Evolutionary conservation across 1,284 basidiomycete species (phyloP).

Genomic region (Tilletiopsis washingtonensis): DNA sequence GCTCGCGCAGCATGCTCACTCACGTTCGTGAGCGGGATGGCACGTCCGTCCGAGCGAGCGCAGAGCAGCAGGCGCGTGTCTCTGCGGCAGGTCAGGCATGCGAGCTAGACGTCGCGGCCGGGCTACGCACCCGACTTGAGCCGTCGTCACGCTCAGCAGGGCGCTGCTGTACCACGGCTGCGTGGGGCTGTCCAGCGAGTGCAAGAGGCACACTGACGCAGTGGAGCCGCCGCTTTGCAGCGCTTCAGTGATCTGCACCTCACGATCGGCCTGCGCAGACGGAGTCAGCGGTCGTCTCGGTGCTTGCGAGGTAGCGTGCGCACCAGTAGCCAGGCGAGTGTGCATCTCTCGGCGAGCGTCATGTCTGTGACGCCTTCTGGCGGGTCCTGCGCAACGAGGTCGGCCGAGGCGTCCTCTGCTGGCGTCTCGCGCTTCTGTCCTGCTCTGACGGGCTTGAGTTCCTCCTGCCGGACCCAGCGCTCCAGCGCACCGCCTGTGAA

Average conservation of each 20-base stretch:
- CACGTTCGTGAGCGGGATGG: slow-evolving; percentile 59
- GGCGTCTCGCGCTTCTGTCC: slow-evolving; percentile 4
- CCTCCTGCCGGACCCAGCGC: slow-evolving; percentile 35
- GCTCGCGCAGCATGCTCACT: no score
- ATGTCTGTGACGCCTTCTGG: slow-evolving; percentile 26
- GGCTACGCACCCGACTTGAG: slow-evolving; percentile 71
- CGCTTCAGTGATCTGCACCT: slow-evolving; percentile 27
- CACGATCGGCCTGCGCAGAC: slow-evolving; percentile 40
- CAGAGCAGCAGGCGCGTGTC: slow-evolving; percentile 75
- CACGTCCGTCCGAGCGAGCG: slow-evolving; percentile 62
- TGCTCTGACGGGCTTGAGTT: slow-evolving; percentile 24
- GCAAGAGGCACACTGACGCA: slow-evolving; percentile 77
- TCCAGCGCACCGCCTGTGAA: slow-evolving; percentile 36
- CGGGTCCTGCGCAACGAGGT: slow-evolving; percentile 21
- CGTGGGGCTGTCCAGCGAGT: slow-evolving; percentile 68
- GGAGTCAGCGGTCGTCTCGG: no score
- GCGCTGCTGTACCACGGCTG: slow-evolving; percentile 46
- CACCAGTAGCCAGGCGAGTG: slow-evolving; percentile 40
- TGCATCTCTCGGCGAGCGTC: slow-evolving; percentile 40
- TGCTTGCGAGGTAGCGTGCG: no score
- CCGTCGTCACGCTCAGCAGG: slow-evolving; percentile 58
- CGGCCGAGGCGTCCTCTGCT: background rate
- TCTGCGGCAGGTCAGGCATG: background rate
- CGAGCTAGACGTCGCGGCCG: background rate
- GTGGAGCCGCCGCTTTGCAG: slow-evolving; percentile 63